Conservation (phyloP, 306 rosid species). For the Dalbergia oliveri region DNA sequence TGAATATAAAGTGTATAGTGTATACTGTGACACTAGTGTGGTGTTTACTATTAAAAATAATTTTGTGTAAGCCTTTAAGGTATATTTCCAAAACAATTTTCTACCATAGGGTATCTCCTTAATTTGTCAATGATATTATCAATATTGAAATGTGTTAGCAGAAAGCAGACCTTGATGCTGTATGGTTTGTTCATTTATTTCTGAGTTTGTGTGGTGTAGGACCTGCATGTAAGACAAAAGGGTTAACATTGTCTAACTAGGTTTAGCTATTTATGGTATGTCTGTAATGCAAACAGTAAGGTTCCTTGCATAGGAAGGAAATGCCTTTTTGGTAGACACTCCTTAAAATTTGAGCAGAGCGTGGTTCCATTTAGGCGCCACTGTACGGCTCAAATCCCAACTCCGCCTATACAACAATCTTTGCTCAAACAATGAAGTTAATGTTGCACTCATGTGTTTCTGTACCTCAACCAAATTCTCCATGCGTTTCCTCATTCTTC, state of each 20-base stretch:
- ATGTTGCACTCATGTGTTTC: constrained; percentile 16
- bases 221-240: constrained; percentile 57
- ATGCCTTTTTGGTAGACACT: constrained; percentile 1
- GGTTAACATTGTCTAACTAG: constrained; percentile 25
- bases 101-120: constrained; percentile 4
- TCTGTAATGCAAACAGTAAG: constrained; percentile 12
- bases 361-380: constrained; percentile 31
- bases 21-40: background rate
- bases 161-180: constrained; percentile 61
- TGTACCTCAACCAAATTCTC: constrained; percentile 74
- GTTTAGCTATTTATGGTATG: constrained; percentile 32
- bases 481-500: constrained; percentile 85
- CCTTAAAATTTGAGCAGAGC: background rate
- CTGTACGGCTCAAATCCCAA: constrained; percentile 4
- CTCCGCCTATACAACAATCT: background rate
- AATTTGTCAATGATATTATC: constrained; percentile 14
- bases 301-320: constrained; percentile 10
- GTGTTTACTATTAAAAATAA: constrained; percentile 5
- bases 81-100: constrained; percentile 14
- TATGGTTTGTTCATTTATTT: constrained; percentile 49
- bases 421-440: constrained; percentile 9
- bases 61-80: constrained; percentile 1
- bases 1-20: background rate
- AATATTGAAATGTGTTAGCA: constrained; percentile 29
- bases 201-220: constrained; percentile 59